Percentiles rank a stretch among this genome's conserved stretches.
Conservation (phyloP, 192 early-diverging fungal genomes). For the Gaertneriomyces semiglobifer region DNA sequence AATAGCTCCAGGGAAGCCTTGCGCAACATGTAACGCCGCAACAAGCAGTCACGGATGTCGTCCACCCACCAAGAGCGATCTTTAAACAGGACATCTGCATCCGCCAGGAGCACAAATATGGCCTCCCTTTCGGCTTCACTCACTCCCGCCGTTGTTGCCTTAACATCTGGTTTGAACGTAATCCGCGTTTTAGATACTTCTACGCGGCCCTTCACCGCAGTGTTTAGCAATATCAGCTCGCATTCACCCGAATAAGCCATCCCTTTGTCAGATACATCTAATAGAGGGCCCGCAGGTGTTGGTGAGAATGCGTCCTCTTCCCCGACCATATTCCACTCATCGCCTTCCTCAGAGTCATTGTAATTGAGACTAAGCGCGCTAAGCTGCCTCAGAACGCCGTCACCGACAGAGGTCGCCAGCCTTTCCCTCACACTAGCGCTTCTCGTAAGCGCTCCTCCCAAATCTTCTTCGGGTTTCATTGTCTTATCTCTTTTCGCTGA, state of each 20-base stretch:
- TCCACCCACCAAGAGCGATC: conserved; percentile 38
- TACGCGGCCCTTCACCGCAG: conserved; percentile 42
- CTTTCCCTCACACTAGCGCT: conserved; percentile 17
- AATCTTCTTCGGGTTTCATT: conserved; percentile 9
- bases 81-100: conserved; percentile 37
- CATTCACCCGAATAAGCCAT: conserved; percentile 34
- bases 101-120: conserved; percentile 30
- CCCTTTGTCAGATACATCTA: conserved; percentile 5
- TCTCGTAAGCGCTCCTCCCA: conserved; percentile 2
- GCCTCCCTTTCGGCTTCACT: conserved; percentile 37
- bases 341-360: conserved; percentile 25
- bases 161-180: conserved; percentile 40
- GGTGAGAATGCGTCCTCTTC: conserved; percentile 20
- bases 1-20: conserved; percentile 79
- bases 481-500: conserved; percentile 37
- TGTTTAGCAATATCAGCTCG: conserved; percentile 50
- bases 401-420: conserved; percentile 7
- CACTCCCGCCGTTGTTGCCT: conserved; percentile 28
- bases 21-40: conserved; percentile 51
- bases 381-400: conserved; percentile 2
- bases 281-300: not conserved
- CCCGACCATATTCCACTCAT: conserved; percentile 43
- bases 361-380: conserved; percentile 5
- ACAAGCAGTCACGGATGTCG: conserved; percentile 34
- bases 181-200: conserved; percentile 39